A percentile compares a stretch with the other conserved stretches of the same genome.
These are phyloP conservation scores for Lasiodiplodia gonubiensis DNA, from an alignment of 2,329 filamentous ascomycete species.

Conservation along the genomic window DNA sequence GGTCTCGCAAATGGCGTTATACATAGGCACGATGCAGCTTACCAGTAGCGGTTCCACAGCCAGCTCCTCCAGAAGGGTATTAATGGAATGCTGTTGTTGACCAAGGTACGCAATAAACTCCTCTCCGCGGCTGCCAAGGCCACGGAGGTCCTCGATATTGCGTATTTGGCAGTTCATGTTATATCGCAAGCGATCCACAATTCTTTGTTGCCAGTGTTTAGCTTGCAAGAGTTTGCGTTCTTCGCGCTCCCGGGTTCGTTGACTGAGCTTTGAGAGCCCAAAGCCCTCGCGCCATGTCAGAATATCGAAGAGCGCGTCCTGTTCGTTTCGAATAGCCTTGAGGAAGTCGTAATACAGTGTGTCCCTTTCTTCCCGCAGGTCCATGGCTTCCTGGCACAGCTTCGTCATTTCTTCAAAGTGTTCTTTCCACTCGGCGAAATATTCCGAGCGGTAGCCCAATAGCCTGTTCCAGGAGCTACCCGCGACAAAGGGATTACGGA, in stretches of 20 bases:
- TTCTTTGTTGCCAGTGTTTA: not conserved
- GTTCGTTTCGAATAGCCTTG: not conserved
- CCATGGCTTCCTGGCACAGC: not conserved
- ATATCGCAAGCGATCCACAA: not conserved
- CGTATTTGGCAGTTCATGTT: not conserved
- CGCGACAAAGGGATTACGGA: too few species aligned
- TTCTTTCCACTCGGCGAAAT: not conserved
- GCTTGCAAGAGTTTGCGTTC: not conserved
- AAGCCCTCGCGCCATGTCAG: rapidly evolving
- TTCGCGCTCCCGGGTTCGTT: not conserved
- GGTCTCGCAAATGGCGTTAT: too few species aligned
- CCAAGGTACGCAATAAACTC: not conserved
- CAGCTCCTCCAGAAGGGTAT: not conserved
- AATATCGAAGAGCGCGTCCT: not conserved
- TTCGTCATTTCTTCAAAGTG: not conserved
- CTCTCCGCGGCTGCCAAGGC: not conserved
- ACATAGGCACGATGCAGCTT: not conserved
- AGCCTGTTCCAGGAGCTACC: not conserved
- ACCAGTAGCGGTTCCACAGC: not conserved
- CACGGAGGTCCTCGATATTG: not conserved
- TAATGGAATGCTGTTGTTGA: not conserved
- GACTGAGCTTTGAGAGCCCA: not conserved
- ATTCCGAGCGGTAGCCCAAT: not conserved
- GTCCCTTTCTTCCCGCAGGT: not conserved
- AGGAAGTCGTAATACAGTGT: rapidly evolving